Percentiles rank a stretch among this genome's conserved stretches.
phyloP scores from a whole-genome alignment of 768 basidiomycete genomes.

The Tricholoma bakamatsutake region DNA sequence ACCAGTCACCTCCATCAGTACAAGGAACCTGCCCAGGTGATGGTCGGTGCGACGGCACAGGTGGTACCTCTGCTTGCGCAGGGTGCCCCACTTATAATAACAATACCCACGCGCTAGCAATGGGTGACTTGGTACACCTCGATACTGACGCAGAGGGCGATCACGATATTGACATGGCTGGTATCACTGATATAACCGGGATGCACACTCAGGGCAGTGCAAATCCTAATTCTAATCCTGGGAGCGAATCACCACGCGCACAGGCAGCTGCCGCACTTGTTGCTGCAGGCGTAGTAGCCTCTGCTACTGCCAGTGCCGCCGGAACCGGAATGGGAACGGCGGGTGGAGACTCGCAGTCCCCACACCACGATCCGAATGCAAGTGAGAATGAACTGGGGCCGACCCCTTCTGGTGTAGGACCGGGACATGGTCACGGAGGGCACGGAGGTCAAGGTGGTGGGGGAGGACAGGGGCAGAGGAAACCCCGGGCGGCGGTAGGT shows the following conservation, averaged over 20 bases:
- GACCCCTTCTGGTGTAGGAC: constrained; percentile 14
- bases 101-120: constrained; percentile 39
- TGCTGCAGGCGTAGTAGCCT: constrained; percentile 13
- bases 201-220: background rate
- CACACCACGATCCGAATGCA: background rate
- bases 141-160: constrained; percentile 18
- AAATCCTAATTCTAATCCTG: background rate
- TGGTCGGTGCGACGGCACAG: constrained; percentile 95
- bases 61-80: constrained; percentile 86
- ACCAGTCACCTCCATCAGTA: background rate
- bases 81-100: constrained; percentile 99
- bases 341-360: background rate
- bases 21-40: constrained; percentile 95
- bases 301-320: background rate
- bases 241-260: constrained; percentile 11
- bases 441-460: constrained; percentile 8
- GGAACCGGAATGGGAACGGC: background rate
- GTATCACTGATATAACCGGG: constrained; percentile 3
- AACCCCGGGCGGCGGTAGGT: constrained; percentile 45
- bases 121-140: constrained; percentile 7
- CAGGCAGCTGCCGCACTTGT: constrained; percentile 16
- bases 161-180: constrained; percentile 12
- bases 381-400: constrained; percentile 9
- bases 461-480: constrained; percentile 21
- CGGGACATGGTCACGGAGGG: constrained; percentile 12